Base-by-base conservation (phyloP, 2,329 filamentous ascomycete species). In the Cladosporium sp. region DNA sequence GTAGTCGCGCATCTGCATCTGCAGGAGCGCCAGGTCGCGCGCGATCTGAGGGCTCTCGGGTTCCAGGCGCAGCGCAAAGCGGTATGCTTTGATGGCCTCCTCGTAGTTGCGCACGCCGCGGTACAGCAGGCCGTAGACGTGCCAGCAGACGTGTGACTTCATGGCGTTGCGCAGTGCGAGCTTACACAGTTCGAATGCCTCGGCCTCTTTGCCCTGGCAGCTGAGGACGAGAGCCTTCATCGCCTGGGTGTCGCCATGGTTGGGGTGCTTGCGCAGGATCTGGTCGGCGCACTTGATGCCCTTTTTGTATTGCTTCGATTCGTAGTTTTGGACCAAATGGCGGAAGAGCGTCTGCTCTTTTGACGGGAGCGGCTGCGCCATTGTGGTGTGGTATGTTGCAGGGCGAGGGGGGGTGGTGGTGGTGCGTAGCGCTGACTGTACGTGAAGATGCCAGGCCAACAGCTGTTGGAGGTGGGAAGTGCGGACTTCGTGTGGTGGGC, bases 91-190 rank as follows among this genome's bases (percentile, higher is more conserved):
- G 75, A 96, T 96, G 9, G 95, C 92, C 74, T 97, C 93, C 70
- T 97, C 93, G 64, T 95, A 97, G 73, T 98, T 97, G 79, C 97
- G 97, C 67, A 87, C 86, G 45, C 89, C 86, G 48, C 92, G 85
- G 74, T 95, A 97, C 46, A 98, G 80, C 61, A 98, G 74, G 32
- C 95, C 93, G 70, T 97, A 98, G 56, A 98, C 93, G 72, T 98
- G 95, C 93, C 93, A 98, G 78, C 91, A 97, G 65, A 98, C 91
- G 73, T 97, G 92, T 65, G 91, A 96, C 76, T 95, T 96, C 91
- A 98, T 97, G 70, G 97, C 91, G 65, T 91, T 89, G 61, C 86
- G 90, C 63, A 98, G 78, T 33, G 95, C 93, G 60, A 90, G 82
- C 74, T 96, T 98, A 66, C 88, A 92, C 55, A 98, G 79, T 43